Evolutionary conservation across 441 rosid species (phyloP), one percentile per base, ranked within the genome.

Genomic region (Biscutella laevigata): DNA sequence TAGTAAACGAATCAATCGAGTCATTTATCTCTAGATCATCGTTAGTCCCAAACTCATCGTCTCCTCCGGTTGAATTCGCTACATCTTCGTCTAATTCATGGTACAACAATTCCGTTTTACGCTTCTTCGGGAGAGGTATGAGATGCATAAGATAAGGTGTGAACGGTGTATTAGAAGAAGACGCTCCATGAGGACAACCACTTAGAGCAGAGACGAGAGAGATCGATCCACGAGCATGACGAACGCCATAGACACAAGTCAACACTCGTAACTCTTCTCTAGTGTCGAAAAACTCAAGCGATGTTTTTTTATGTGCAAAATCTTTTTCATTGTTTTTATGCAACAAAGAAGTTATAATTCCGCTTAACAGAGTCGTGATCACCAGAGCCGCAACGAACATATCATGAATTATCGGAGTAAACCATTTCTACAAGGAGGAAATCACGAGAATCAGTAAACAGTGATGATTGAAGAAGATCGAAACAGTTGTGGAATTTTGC

Each of bases 1-100:
- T 27, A 0, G 82, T 67, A 29, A 77, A 82, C 3, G 73, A 64
- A 53, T 86, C 97, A 12, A 69, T 28, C 4, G 80, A 72, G 8
- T 86, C 80, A 21, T 77, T 83, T 69, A 89, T 83, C 72, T 86
- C 94, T 7, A 86, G 39, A 11, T 70, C 86, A 20, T 89, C 97
- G 15, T 83, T 81, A 6, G 81, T 82, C 0, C 95, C 95, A 1
- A 81, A 89, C 43, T 83, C 83, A 16, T 84, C 95, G 8, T 86
- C 88, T 7, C 82, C 87, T 10, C 74, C 75, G 53, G 39, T 74
- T 5, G 56, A 46, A 41, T 47, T 55, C 25, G 60, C 70, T 35
- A 55, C 88, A 0, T 83, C 85, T 10, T 80, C 88, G 49, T 80
- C 77, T 8, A 76, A 72, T 37, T 89, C 81, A 32, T 83, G 85